Conservation (phyloP, 257 asterid species). For the Nicotiana paniculata region DNA sequence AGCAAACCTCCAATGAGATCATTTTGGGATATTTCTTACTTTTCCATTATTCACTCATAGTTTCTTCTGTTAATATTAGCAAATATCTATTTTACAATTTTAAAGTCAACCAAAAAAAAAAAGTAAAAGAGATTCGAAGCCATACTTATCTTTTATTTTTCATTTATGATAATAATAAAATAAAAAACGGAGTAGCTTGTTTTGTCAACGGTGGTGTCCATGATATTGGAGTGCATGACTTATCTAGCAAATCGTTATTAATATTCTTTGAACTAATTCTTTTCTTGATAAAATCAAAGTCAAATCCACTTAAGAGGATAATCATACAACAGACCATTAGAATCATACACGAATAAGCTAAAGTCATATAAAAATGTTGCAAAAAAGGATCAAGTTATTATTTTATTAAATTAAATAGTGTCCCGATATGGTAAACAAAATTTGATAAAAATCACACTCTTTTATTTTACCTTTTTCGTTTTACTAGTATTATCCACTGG, state of each 20-base stretch:
- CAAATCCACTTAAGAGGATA: not conserved
- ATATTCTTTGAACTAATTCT: not conserved
- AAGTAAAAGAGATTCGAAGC: not conserved
- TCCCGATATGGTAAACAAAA: not conserved
- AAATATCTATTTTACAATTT: not conserved
- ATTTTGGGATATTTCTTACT: not conserved
- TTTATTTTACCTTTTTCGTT: not conserved
- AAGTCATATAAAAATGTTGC: too few species aligned
- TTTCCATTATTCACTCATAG: not conserved
- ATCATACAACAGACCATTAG: not conserved
- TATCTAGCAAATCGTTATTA: not conserved
- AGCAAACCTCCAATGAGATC: not conserved
- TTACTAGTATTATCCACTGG: not conserved
- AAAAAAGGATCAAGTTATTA: not conserved
- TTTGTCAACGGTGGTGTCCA: not conserved
- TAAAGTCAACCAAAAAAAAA: not conserved
- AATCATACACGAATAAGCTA: not conserved
- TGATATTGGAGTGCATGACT: not conserved
- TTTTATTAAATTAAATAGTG: not conserved
- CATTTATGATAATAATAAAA: not conserved
- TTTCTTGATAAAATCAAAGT: not conserved
- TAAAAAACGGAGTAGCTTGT: too few species aligned
- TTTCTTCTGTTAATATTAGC: not conserved
- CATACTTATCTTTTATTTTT: not conserved
- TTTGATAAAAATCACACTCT: not conserved